These are phyloP conservation scores for Pyropia haitanensis DNA, from an alignment of 23 red algal genomes.

Conservation along the genomic window DNA sequence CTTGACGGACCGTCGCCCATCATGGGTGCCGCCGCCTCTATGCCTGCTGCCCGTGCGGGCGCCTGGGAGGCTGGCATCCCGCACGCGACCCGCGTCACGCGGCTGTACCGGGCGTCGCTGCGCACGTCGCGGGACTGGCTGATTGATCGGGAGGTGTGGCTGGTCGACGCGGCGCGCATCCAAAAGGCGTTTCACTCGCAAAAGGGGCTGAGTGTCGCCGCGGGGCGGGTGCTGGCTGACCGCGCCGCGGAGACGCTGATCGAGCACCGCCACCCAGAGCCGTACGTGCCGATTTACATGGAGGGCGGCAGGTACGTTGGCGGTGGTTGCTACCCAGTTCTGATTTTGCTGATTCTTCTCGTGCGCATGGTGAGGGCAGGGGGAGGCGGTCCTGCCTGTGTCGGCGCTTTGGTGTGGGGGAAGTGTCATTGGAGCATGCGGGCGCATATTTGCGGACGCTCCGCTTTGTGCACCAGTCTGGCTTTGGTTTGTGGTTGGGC, in stretches of 20 bases:
- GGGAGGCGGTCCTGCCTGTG: too few relatives aligned
- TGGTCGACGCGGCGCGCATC: constrained; percentile 36
- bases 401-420: too few relatives aligned
- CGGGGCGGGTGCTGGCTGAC: constrained; percentile 71
- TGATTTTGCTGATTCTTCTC: too few relatives aligned
- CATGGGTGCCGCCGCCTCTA: constrained; percentile 87
- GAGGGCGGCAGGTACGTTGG: constrained; percentile 33
- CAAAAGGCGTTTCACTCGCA: constrained; percentile 73
- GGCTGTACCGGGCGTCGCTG: constrained; percentile 87
- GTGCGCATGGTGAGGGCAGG: too few relatives aligned
- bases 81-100: constrained; percentile 72
- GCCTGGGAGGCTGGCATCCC: constrained; percentile 70
- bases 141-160: constrained; percentile 79
- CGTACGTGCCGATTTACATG: constrained; percentile 65
- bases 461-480: too few relatives aligned
- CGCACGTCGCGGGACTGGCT: constrained; percentile 87
- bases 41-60: constrained; percentile 68
- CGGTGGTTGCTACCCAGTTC: too few relatives aligned
- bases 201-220: constrained; percentile 41
- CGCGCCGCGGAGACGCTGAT: constrained; percentile 65
- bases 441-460: too few relatives aligned
- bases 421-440: too few relatives aligned
- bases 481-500: too few relatives aligned
- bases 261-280: constrained; percentile 63
- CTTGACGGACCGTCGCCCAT: background rate